Percentiles rank a stretch among this genome's conserved stretches.
Evolutionary conservation across 2,329 filamentous ascomycete species (phyloP).

Genomic region (Parafenestella ontariensis): DNA sequence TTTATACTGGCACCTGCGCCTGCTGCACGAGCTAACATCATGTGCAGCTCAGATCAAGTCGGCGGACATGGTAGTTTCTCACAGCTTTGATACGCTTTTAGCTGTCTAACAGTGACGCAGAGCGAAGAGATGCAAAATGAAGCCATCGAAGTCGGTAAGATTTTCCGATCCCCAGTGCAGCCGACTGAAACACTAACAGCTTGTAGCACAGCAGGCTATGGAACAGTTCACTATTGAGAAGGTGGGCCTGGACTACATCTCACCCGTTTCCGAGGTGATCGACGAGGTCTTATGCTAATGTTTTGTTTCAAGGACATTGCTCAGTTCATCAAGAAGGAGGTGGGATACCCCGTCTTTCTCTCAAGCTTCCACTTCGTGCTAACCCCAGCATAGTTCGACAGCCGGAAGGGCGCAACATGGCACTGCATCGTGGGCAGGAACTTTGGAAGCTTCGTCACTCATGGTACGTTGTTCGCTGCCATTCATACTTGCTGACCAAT

Average conservation of each 20-base stretch:
- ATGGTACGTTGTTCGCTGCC: constrained; percentile 67
- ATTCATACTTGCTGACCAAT: too few relatives aligned
- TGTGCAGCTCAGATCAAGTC: constrained; percentile 91
- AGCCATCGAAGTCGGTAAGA: constrained; percentile 91
- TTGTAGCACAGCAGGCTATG: constrained; percentile 73
- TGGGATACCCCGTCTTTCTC: constrained; percentile 55
- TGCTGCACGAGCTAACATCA: constrained; percentile 33
- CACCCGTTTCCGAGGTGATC: not conserved
- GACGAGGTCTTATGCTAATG: constrained; percentile 10
- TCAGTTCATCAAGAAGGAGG: constrained; percentile 93
- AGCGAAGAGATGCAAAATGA: constrained; percentile 97
- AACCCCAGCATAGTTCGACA: constrained; percentile 75
- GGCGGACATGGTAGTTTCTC: constrained; percentile 86
- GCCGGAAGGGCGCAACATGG: constrained; percentile 97
- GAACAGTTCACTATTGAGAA: constrained; percentile 76
- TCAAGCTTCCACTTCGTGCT: constrained; percentile 8
- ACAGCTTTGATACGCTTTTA: not conserved
- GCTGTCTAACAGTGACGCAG: constrained; percentile 57
- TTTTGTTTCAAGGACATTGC: constrained; percentile 77
- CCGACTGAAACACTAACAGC: constrained; percentile 30
- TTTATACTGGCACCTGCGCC: constrained; percentile 11
- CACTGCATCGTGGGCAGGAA: constrained; percentile 98
- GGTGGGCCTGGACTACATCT: constrained; percentile 50
- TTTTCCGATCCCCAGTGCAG: constrained; percentile 6
- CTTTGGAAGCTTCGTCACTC: constrained; percentile 98